These are phyloP conservation scores for Helianthus tuberosus DNA, from an alignment of 129 eudicot genomes.

Conservation along the genomic window DNA sequence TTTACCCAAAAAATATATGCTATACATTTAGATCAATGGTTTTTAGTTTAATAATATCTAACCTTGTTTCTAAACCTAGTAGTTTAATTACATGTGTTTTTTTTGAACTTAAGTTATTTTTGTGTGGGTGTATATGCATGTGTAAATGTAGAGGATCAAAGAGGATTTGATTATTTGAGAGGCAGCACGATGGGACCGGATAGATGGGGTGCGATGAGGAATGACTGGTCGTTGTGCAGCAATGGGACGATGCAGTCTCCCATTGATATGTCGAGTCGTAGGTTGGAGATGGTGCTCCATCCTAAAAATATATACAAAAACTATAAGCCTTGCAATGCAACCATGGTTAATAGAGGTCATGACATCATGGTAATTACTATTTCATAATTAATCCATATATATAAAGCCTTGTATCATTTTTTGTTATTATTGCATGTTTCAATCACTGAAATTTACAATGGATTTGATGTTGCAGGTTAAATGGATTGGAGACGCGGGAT, in stretches of 20 bases:
- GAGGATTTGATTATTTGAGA: constrained; percentile 48
- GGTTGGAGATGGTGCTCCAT: constrained; percentile 33
- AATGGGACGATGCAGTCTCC: constrained; percentile 67
- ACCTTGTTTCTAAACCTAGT: background rate
- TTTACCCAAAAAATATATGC: too few relatives aligned
- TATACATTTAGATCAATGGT: too few relatives aligned
- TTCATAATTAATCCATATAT: background rate
- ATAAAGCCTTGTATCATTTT: too few relatives aligned
- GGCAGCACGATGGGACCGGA: constrained; percentile 54
- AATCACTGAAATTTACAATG: background rate
- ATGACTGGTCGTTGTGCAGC: constrained; percentile 60
- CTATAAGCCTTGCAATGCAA: constrained; percentile 48
- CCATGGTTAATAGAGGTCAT: constrained; percentile 55
- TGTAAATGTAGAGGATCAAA: constrained; percentile 50
- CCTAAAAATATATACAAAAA: constrained; percentile 24
- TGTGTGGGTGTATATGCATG: background rate
- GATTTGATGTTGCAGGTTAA: constrained; percentile 30
- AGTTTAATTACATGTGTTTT: background rate
- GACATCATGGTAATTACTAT: constrained; percentile 46
- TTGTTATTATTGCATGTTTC: too few relatives aligned
- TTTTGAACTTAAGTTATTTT: background rate
- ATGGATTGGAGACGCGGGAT: constrained; percentile 59
- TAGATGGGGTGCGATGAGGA: constrained; percentile 53
- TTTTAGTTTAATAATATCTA: too few relatives aligned
- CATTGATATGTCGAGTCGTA: constrained; percentile 48